Evolutionary conservation across 345 rosid species (phyloP).

Genomic region (Populus pruinosa): DNA sequence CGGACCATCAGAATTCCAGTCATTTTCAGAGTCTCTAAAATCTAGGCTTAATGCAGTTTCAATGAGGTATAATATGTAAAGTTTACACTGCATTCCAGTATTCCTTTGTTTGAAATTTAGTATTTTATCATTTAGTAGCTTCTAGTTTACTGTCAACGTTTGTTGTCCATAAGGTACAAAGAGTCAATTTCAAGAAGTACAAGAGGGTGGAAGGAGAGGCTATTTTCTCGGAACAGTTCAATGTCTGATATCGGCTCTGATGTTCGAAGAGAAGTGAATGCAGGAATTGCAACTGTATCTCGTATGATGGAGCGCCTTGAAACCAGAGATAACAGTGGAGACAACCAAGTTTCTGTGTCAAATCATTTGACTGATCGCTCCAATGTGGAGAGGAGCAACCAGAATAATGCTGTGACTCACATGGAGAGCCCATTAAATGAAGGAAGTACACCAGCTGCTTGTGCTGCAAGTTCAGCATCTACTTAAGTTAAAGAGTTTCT

Average conservation of each 20-base stretch:
- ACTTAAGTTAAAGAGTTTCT: conserved; percentile 20
- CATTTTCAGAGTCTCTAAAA: conserved; percentile 79
- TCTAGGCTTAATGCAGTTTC: conserved; percentile 79
- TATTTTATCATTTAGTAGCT: background rate
- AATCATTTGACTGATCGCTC: conserved; percentile 20
- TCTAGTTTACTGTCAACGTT: conserved; percentile 5
- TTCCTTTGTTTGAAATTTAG: background rate
- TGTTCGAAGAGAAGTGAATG: conserved; percentile 25
- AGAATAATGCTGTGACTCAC: conserved; percentile 12
- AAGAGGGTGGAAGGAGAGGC: conserved; percentile 35
- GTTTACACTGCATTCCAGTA: background rate
- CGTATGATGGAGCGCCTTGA: conserved; percentile 32
- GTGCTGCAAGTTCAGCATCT: conserved; percentile 36
- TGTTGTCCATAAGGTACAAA: conserved; percentile 15
- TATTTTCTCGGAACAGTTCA: conserved; percentile 28
- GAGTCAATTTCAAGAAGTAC: conserved; percentile 32
- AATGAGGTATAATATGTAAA: conserved; percentile 43
- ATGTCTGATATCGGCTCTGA: conserved; percentile 27
- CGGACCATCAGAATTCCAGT: conserved; percentile 82
- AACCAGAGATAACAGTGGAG: conserved; percentile 28
- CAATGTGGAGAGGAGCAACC: conserved; percentile 29
- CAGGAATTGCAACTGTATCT: conserved; percentile 31
- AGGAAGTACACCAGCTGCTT: conserved; percentile 23
- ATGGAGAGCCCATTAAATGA: conserved; percentile 26
- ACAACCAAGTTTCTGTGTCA: conserved; percentile 30